These are phyloP conservation scores for Pyrenula aspistea DNA, from an alignment of 495 filamentous ascomycete genomes.

Conservation along the genomic window DNA sequence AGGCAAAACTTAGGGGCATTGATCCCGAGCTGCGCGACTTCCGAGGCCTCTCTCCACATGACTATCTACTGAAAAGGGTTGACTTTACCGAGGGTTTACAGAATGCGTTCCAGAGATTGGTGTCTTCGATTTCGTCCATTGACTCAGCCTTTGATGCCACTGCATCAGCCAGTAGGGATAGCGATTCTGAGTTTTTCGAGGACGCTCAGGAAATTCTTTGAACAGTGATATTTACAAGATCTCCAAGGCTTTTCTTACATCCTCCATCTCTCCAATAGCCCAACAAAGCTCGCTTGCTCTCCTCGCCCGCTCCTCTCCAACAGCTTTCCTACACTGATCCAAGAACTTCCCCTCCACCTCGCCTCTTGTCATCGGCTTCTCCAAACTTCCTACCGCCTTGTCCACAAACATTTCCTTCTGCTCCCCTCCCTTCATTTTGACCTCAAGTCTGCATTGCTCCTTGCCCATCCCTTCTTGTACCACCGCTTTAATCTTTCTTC, in stretches of 20 bases:
- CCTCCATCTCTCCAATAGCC: not conserved
- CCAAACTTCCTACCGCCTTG: slow-evolving; percentile 38
- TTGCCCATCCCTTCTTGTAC: slow-evolving; percentile 23
- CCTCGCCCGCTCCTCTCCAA: not conserved
- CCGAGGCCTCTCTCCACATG: not conserved
- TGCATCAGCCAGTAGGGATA: too few species aligned
- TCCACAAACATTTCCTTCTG: slow-evolving; percentile 29
- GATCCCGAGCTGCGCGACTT: not conserved
- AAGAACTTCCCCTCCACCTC: slow-evolving; percentile 34
- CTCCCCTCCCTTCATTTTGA: slow-evolving; percentile 21
- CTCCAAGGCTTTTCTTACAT: not conserved
- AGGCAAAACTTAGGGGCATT: not conserved
- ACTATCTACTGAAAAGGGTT: not conserved
- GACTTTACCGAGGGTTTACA: not conserved
- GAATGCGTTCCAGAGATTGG: not conserved
- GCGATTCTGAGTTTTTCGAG: too few species aligned
- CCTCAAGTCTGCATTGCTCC: slow-evolving; percentile 28
- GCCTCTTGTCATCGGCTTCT: slow-evolving; percentile 30
- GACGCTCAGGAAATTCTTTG: too few species aligned
- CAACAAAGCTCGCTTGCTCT: not conserved
- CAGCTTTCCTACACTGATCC: slow-evolving; percentile 17
- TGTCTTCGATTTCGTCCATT: too few species aligned
- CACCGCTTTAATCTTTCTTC: slow-evolving; percentile 28
- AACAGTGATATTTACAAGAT: not conserved
- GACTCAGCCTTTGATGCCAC: too few species aligned